Evolutionary conservation across 176 grass and related monocot species (phyloP).

Genomic region (Carex scoparia): DNA sequence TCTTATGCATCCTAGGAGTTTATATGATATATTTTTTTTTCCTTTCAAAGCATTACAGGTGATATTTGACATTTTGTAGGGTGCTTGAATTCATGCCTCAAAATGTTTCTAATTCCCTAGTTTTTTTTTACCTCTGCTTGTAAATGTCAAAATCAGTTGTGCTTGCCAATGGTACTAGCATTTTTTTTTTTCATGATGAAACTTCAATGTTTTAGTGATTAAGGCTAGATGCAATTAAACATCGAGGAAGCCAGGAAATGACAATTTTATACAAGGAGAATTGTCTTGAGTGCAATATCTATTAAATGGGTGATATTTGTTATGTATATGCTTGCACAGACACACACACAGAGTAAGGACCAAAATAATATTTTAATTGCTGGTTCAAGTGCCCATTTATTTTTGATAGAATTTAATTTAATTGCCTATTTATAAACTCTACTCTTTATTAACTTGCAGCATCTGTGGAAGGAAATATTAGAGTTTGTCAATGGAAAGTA

Average conservation of each 20-base stretch:
- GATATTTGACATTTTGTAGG: background rate
- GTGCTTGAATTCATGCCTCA: background rate
- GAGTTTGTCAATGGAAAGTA: background rate
- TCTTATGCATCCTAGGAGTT: background rate
- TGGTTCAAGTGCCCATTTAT: background rate
- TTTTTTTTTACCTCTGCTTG: background rate
- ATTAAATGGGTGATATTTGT: background rate
- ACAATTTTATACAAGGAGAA: background rate
- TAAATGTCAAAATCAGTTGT: background rate
- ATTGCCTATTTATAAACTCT: constrained; percentile 1
- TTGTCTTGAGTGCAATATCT: background rate
- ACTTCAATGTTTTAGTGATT: background rate
- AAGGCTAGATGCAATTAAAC: background rate
- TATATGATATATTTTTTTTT: background rate
- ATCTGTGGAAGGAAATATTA: background rate
- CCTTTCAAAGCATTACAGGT: background rate
- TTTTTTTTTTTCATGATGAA: background rate
- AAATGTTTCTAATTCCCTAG: background rate
- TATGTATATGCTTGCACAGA: background rate
- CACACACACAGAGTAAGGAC: no score
- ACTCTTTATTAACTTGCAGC: background rate
- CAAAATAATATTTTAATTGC: background rate
- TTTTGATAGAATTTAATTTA: background rate
- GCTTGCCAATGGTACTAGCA: background rate
- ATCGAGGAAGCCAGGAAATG: background rate